Evolutionary conservation across 1,139 yeast genomes (phyloP).

Genomic region (Suhomyces ambrosiae): DNA sequence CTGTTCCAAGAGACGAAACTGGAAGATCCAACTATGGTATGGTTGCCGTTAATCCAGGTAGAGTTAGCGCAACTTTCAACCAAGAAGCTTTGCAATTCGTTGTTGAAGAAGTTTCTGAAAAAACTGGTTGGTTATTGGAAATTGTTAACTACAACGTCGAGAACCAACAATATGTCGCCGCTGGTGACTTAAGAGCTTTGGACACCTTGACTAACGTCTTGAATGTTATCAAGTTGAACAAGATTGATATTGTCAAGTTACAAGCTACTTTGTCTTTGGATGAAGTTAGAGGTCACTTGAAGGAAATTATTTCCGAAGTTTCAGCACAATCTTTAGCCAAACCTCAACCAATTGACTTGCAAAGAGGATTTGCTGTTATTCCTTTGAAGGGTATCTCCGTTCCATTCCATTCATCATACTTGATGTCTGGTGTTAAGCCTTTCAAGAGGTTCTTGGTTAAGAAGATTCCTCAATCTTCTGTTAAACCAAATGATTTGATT

Average conservation of each 20-base stretch:
- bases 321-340: conserved; percentile 78
- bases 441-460: conserved; percentile 96
- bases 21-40: conserved; percentile 99
- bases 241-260: conserved; percentile 87
- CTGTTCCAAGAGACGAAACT: conserved; percentile 91
- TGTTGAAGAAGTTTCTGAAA: conserved; percentile 80
- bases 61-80: conserved; percentile 84
- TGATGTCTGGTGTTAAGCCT: conserved; percentile 98
- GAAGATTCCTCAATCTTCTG: conserved; percentile 93
- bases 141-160: conserved; percentile 98
- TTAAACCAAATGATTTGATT: conserved; percentile 89
- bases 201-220: conserved; percentile 92
- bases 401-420: conserved; percentile 97
- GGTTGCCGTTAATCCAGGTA: conserved; percentile 97
- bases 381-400: conserved; percentile 98
- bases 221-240: conserved; percentile 89
- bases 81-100: conserved; percentile 95
- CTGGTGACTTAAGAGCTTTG: conserved; percentile 95
- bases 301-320: conserved; percentile 85
- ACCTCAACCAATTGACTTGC: conserved; percentile 94
- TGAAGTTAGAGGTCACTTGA: conserved; percentile 82
- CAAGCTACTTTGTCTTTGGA: conserved; percentile 82
- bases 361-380: conserved; percentile 97
- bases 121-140: conserved; percentile 92
- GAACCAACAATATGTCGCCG: conserved; percentile 96